Evolutionary conservation across 2,329 filamentous ascomycete genomes (phyloP).

Genomic region (Aquanectria penicillioides): DNA sequence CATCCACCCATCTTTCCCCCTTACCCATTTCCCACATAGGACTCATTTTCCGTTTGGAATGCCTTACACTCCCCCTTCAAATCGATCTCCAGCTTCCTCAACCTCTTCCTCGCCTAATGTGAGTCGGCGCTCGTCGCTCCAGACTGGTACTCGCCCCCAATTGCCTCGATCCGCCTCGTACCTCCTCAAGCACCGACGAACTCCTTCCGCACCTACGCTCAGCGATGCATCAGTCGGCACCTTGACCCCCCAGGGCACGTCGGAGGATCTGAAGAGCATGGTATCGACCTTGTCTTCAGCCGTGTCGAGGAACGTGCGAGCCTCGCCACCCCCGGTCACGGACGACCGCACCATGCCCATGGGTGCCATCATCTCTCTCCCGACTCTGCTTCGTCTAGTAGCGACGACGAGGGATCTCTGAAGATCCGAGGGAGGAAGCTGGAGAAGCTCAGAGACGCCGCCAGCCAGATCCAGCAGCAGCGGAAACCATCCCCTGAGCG

Average conservation of each 20-base stretch:
- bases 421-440: constrained; percentile 59
- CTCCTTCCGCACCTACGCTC: constrained; percentile 55
- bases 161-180: constrained; percentile 74
- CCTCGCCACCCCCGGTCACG: constrained; percentile 85
- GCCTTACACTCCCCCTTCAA: constrained; percentile 88
- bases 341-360: constrained; percentile 78
- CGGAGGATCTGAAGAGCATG: constrained; percentile 60
- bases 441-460: constrained; percentile 75
- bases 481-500: constrained; percentile 59
- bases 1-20: constrained; percentile 38
- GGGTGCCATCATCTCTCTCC: constrained; percentile 92
- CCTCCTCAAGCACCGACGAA: constrained; percentile 70
- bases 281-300: constrained; percentile 51
- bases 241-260: constrained; percentile 60
- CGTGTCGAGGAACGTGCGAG: constrained; percentile 74
- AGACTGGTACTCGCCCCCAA: constrained; percentile 59
- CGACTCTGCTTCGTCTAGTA: constrained; percentile 82
- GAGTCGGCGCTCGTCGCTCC: constrained; percentile 69
- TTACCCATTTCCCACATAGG: constrained; percentile 16
- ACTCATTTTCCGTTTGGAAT: constrained; percentile 62
- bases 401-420: constrained; percentile 79
- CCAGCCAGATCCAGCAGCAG: constrained; percentile 75
- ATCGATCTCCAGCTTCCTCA: constrained; percentile 70
- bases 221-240: constrained; percentile 45
- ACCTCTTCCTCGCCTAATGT: constrained; percentile 64